Evolutionary conservation across 441 rosid genomes (phyloP), one percentile per base, ranked within the genome.

Genomic region (Populus hybrid): DNA sequence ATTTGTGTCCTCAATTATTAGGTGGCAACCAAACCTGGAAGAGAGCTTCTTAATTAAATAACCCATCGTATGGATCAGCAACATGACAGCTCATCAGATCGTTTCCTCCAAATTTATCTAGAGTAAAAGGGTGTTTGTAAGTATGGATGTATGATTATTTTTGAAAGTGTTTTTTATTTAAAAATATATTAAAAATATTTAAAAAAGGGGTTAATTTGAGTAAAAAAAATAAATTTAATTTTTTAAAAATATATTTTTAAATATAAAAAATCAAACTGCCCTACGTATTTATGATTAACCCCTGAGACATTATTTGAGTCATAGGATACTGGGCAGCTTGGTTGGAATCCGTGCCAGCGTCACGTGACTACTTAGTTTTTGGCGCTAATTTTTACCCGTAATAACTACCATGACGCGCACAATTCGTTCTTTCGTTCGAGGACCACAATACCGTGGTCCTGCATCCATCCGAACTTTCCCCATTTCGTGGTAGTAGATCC

Each of bases 351-450:
- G 53, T 4, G 65, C 40, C 65, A n/a, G 3, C 28, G 75, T 57
- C 81, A 74, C 59, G 79, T 30, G 79, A 75, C 61, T 20, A 71
- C 67, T 71, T 75, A 26, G 67, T 36, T 73, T 78, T 75, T 77
- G 79, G 69, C 79, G 79, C 84, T 66, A 78, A 81, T 30, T 70
- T 16, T 46, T 46, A 75, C 84, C 81, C 50, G 79, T 40, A 75
- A 67, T 75, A 78, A 78, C 84, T 75, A 42, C 53, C 78, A 1
- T 20, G 10, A 1, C 4, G 9, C 34, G 32, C 14, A 34, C 36
- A 34, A 34, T 34, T 34, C 36, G 36, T 1, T 46, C 57, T 1
- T 46, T 0, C 1, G 18, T 10, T 6, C 4, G 12, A n/a, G 34
- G 76, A 63, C 14, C 69, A 64, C 8, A 46, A 4, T 14, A 46